phyloP scores from a whole-genome alignment of 1,139 yeast genomes.

The Zygoascus hellenicus region DNA sequence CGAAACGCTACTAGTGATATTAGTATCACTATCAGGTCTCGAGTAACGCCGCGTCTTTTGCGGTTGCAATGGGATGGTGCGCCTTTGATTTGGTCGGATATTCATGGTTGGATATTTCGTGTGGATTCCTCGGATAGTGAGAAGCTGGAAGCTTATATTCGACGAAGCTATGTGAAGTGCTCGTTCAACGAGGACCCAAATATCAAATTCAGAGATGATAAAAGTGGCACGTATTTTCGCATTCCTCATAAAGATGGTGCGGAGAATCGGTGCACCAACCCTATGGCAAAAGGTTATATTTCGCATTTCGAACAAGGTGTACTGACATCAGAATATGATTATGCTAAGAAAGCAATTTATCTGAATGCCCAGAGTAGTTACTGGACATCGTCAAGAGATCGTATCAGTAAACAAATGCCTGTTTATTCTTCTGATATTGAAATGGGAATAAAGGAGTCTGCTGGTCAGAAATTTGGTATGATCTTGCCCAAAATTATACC shows the following conservation, averaged over 20 bases:
- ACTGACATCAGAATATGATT: slow-evolving; percentile 61
- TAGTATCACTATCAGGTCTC: slow-evolving; percentile 61
- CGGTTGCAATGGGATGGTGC: slow-evolving; percentile 79
- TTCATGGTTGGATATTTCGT: slow-evolving; percentile 85
- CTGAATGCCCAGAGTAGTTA: slow-evolving; percentile 79
- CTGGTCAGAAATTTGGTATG: slow-evolving; percentile 48
- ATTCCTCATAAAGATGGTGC: slow-evolving; percentile 94
- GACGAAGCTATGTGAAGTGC: slow-evolving; percentile 48
- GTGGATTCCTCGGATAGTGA: slow-evolving; percentile 35
- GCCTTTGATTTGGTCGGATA: slow-evolving; percentile 75
- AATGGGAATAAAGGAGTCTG: slow-evolving; percentile 30
- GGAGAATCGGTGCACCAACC: slow-evolving; percentile 62
- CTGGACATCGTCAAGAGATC: slow-evolving; percentile 86
- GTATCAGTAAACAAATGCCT: slow-evolving; percentile 82
- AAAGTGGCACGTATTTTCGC: slow-evolving; percentile 42
- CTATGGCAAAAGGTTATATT: slow-evolving; percentile 72
- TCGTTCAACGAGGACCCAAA: slow-evolving; percentile 36
- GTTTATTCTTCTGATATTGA: slow-evolving; percentile 43
- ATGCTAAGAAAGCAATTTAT: slow-evolving; percentile 72
- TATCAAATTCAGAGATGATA: slow-evolving; percentile 23
- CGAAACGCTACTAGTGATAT: slow-evolving; percentile 43
- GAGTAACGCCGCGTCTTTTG: slow-evolving; percentile 71
- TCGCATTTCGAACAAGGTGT: slow-evolving; percentile 68
- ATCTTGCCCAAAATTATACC: slow-evolving; percentile 79
- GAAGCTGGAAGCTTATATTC: slow-evolving; percentile 39